Evolutionary conservation across 805 yeast species (phyloP), one percentile per base, ranked within the genome.

Genomic region (Starmerella roubikii): DNA sequence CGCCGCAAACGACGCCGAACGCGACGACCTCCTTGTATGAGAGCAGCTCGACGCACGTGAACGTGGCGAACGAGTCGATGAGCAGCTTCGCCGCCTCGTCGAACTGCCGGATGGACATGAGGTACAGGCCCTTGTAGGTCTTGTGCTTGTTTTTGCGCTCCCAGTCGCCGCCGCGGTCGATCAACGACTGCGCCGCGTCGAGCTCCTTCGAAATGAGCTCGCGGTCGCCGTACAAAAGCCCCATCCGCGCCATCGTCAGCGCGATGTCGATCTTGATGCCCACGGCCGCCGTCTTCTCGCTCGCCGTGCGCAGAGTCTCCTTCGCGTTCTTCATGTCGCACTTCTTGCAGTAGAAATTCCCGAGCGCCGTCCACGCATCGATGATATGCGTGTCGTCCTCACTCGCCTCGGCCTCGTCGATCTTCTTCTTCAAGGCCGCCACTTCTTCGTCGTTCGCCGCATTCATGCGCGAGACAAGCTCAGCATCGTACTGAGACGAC

Each of bases 91-190:
- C 74, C 2, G 97, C 94, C 50, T 82, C 93, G 30, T 65, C 66
- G 54, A 91, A 91, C 52, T 83, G 76, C 54, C 98, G 75, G 22
- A 86, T 76, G 7, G 94, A 78, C 71, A 91, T 64, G 27, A 72
- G 64, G 57, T 83, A 82, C 35, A 91, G 68, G 18, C 98, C 98
- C 42, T 72, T 62, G 61, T 91, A 91, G 5, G 96, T 82, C 65
- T 91, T 91, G 67, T 73, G 84, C 50, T 95, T 67, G 64, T 91
- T 91, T 54, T 94, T 76, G 61, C 98, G 81, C 63, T 91, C 98
- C 98, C 98, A 91, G 59, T 91, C 98, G 46, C 98, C 98, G 40
- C 97, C 98, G 54, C 84, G 81, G 53, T 88, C 97, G 53, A 91
- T 84, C 57, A 83, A 69, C 19, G 64, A 54, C 54, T 79, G 75